Conservation (phyloP, 1,139 yeast genomes). For the Nakaseomyces nivariensis region DNA sequence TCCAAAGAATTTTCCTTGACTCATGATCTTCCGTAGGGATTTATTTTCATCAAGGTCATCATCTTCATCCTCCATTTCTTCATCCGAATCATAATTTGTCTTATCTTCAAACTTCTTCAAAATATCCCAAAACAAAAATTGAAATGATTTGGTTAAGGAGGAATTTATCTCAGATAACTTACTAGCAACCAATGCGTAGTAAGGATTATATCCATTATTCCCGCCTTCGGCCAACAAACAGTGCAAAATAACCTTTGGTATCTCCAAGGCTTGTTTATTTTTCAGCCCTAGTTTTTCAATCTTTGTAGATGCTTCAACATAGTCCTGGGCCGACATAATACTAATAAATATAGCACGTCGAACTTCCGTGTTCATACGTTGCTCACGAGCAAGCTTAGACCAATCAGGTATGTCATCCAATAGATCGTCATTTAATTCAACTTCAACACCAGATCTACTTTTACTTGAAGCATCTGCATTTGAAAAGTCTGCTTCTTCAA, state of each 20-base stretch:
- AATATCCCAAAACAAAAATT: conserved; percentile 83
- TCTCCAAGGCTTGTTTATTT: conserved; percentile 77
- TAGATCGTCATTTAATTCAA: conserved; percentile 35
- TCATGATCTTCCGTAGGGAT: conserved; percentile 50
- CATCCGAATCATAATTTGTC: conserved; percentile 34
- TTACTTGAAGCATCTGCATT: conserved; percentile 26
- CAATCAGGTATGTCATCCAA: conserved; percentile 72
- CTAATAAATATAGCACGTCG: conserved; percentile 90
- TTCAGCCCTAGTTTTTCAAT: conserved; percentile 72
- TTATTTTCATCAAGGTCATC: conserved; percentile 35
- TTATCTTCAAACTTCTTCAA: conserved; percentile 59
- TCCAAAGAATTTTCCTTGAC: conserved; percentile 75
- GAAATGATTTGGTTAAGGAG: conserved; percentile 70
- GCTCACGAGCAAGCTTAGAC: conserved; percentile 75
- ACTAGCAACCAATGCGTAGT: conserved; percentile 70
- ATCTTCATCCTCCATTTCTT: conserved; percentile 27
- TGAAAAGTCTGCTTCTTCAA: conserved; percentile 26
- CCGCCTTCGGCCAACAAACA: conserved; percentile 66
- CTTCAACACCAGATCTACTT: conserved; percentile 14
- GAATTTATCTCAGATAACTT: conserved; percentile 60
- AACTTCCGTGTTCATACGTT: conserved; percentile 91
- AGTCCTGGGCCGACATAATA: conserved; percentile 91
- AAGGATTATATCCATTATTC: conserved; percentile 69
- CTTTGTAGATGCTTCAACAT: conserved; percentile 74
- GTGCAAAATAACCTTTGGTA: conserved; percentile 75